Conservation (phyloP, 306 rosid genomes). For the Begonia peltatifolia region DNA sequence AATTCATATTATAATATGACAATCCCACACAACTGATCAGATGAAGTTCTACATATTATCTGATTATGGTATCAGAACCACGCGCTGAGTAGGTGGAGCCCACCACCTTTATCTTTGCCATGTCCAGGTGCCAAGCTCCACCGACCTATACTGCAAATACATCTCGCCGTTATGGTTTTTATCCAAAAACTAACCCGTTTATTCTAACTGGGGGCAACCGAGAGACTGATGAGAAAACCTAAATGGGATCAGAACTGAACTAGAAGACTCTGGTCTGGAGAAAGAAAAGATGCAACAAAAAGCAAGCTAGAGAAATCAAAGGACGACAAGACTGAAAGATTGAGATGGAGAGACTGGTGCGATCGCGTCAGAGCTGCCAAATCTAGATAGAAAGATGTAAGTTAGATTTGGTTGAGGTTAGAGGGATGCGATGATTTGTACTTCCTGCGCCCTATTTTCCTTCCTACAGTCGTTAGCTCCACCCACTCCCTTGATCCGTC, state of each 20-base stretch:
- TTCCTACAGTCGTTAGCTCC: constrained; percentile 16
- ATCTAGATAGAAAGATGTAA: not conserved
- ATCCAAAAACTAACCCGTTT: not conserved
- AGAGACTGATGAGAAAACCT: not conserved
- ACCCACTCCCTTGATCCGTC: constrained; percentile 28
- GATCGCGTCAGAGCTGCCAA: too few species aligned
- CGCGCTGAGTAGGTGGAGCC: constrained; percentile 34
- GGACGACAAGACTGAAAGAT: not conserved
- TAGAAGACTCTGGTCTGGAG: not conserved
- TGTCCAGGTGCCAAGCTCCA: constrained; percentile 51
- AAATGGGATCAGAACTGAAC: not conserved
- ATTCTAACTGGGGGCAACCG: not conserved
- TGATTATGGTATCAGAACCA: too few species aligned
- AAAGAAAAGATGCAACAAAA: not conserved
- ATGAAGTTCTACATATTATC: too few species aligned
- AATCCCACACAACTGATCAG: too few species aligned
- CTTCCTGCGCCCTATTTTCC: not conserved
- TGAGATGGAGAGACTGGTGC: not conserved
- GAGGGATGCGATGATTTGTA: not conserved
- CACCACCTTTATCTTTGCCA: constrained; percentile 24
- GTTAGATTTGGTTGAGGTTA: not conserved
- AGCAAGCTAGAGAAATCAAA: not conserved
- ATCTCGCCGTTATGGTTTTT: not conserved
- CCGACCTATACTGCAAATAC: constrained; percentile 10
- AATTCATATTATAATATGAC: too few species aligned